phyloP scores from a whole-genome alignment of 2,329 filamentous ascomycete species.

The Penicillium sp. region DNA sequence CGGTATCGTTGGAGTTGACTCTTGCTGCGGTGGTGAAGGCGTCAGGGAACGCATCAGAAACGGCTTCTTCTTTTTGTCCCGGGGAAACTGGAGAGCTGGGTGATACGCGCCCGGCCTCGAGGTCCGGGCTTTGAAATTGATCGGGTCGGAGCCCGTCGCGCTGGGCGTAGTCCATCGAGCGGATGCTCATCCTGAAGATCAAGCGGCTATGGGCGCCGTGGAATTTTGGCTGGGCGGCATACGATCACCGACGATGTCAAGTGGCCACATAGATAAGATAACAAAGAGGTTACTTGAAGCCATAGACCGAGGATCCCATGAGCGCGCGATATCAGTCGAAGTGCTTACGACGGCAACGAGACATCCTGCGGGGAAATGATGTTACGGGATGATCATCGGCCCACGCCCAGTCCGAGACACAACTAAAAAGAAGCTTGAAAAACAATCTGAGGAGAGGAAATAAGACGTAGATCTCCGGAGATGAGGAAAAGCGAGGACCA shows the following conservation, averaged over 20 bases:
- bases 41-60: constrained; percentile 24
- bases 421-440: neutral
- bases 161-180: constrained; percentile 32
- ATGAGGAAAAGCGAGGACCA: too few species aligned
- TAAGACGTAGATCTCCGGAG: too few species aligned
- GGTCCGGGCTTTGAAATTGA: constrained; percentile 26
- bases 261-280: neutral
- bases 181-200: constrained; percentile 28
- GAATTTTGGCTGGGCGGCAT: neutral
- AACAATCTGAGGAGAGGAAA: too few species aligned
- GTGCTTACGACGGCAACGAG: constrained; percentile 2
- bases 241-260: constrained; percentile 1
- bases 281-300: neutral
- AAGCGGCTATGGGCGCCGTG: neutral
- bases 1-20: constrained; percentile 31
- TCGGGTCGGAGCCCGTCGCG: constrained; percentile 14
- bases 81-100: constrained; percentile 17
- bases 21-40: constrained; percentile 25
- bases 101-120: constrained; percentile 34
- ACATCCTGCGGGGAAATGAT: constrained; percentile 14
- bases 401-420: neutral
- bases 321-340: neutral
- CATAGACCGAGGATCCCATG: neutral
- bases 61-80: constrained; percentile 16
- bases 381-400: constrained; percentile 3